A percentile compares a stretch with the other conserved stretches of the same genome.
phyloP scores from a whole-genome alignment of 352 stramenopile genomes.

The Phytopythium delawarense region DNA sequence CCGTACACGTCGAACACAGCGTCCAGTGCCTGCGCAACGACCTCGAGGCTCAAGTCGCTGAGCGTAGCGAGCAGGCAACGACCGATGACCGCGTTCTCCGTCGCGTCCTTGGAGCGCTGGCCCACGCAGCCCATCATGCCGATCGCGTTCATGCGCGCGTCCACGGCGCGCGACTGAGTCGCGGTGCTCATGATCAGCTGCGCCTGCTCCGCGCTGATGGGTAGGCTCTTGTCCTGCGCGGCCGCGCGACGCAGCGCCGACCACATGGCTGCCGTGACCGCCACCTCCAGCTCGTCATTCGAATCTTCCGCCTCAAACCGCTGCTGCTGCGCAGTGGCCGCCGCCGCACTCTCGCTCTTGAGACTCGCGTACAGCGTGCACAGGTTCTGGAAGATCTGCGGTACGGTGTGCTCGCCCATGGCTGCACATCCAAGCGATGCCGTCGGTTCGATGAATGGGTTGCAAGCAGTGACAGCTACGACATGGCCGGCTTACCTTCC shows the following conservation, averaged over 20 bases:
- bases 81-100: slow-evolving; percentile 74
- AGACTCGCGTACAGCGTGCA: slow-evolving; percentile 71
- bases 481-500: slow-evolving; percentile 17
- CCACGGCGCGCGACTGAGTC: slow-evolving; percentile 52
- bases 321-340: slow-evolving; percentile 10
- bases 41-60: slow-evolving; percentile 67
- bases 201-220: slow-evolving; percentile 54
- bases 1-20: slow-evolving; percentile 85
- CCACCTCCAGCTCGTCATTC: slow-evolving; percentile 61
- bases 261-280: slow-evolving; percentile 67
- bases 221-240: slow-evolving; percentile 44
- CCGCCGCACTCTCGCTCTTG: slow-evolving; percentile 30
- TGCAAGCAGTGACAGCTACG: not conserved
- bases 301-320: slow-evolving; percentile 33
- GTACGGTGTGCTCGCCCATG: slow-evolving; percentile 47
- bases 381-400: slow-evolving; percentile 77
- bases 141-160: slow-evolving; percentile 72
- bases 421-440: slow-evolving; percentile 4
- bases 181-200: slow-evolving; percentile 65
- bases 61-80: slow-evolving; percentile 53
- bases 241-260: slow-evolving; percentile 62
- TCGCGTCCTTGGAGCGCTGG: slow-evolving; percentile 51
- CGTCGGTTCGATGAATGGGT: not conserved
- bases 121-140: slow-evolving; percentile 76
- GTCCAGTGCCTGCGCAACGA: slow-evolving; percentile 83